Evolutionary conservation across 495 filamentous ascomycete genomes (phyloP).

Genomic region (Acidomyces sp.): DNA sequence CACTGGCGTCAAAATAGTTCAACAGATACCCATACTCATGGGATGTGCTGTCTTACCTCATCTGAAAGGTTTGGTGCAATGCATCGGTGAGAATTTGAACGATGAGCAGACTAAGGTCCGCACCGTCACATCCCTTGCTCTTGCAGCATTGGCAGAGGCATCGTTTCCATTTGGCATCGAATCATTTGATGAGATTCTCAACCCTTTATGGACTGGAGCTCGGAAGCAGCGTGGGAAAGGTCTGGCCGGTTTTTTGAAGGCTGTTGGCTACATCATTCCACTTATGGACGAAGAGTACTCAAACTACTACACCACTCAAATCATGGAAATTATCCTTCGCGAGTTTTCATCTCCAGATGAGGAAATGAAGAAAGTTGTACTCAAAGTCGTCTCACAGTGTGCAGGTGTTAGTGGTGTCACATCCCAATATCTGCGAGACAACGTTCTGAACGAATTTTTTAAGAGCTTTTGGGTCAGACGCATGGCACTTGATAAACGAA

Average conservation of each 20-base stretch:
- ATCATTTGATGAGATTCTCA: slow-evolving; percentile 93
- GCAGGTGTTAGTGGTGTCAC: slow-evolving; percentile 91
- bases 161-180: slow-evolving; percentile 98
- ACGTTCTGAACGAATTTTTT: slow-evolving; percentile 92
- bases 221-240: slow-evolving; percentile 93
- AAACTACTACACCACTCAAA: slow-evolving; percentile 96
- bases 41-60: slow-evolving; percentile 94
- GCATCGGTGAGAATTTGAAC: slow-evolving; percentile 87
- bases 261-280: slow-evolving; percentile 95
- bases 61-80: slow-evolving; percentile 90
- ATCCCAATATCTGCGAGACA: slow-evolving; percentile 83
- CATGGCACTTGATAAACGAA: slow-evolving; percentile 93
- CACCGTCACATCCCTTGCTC: slow-evolving; percentile 87
- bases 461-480: slow-evolving; percentile 97
- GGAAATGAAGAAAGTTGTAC: slow-evolving; percentile 99
- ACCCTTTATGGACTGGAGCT: slow-evolving; percentile 93
- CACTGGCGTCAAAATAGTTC: slow-evolving; percentile 98
- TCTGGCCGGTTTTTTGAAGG: slow-evolving; percentile 90
- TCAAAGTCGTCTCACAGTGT: slow-evolving; percentile 97
- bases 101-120: slow-evolving; percentile 97
- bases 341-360: slow-evolving; percentile 96
- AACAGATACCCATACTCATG: slow-evolving; percentile 99
- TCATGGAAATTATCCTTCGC: slow-evolving; percentile 95
- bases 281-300: slow-evolving; percentile 99
- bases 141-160: slow-evolving; percentile 91